These are phyloP conservation scores for Neurospora africana DNA, from an alignment of 495 filamentous ascomycete species.

Conservation along the genomic window DNA sequence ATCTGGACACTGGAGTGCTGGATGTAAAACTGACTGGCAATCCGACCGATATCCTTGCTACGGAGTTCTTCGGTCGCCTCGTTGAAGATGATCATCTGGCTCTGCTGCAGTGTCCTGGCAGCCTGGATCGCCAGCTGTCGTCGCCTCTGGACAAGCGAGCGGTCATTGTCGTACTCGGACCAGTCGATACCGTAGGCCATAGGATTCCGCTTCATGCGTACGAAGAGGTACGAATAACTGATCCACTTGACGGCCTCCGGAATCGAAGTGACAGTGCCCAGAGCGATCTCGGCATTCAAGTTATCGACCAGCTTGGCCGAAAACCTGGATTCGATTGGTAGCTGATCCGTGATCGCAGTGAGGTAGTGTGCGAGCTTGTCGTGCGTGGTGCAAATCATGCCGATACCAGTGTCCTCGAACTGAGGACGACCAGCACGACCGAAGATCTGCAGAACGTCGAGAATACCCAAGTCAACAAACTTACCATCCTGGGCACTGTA, in stretches of 20 bases:
- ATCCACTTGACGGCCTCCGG: slow-evolving; percentile 91
- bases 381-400: slow-evolving; percentile 90
- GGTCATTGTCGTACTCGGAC: slow-evolving; percentile 81
- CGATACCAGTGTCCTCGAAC: slow-evolving; percentile 91
- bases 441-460: slow-evolving; percentile 97
- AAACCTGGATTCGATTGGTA: slow-evolving; percentile 92
- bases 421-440: slow-evolving; percentile 95
- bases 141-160: slow-evolving; percentile 68
- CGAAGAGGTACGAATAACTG: slow-evolving; percentile 93
- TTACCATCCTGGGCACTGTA: slow-evolving; percentile 95
- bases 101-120: slow-evolving; percentile 71
- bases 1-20: slow-evolving; percentile 85
- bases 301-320: slow-evolving; percentile 89
- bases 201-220: slow-evolving; percentile 88
- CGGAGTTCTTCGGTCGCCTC: slow-evolving; percentile 82
- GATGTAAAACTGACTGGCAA: slow-evolving; percentile 95
- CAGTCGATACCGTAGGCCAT: slow-evolving; percentile 93
- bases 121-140: slow-evolving; percentile 78
- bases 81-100: slow-evolving; percentile 98
- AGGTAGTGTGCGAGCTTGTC: slow-evolving; percentile 92
- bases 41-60: slow-evolving; percentile 88
- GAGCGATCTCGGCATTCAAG: slow-evolving; percentile 84
- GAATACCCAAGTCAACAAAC: slow-evolving; percentile 91
- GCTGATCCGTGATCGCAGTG: slow-evolving; percentile 83
- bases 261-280: slow-evolving; percentile 95